Evolutionary conservation across 495 filamentous ascomycete species (phyloP).

Genomic region (Aspergillus haitiensis): DNA sequence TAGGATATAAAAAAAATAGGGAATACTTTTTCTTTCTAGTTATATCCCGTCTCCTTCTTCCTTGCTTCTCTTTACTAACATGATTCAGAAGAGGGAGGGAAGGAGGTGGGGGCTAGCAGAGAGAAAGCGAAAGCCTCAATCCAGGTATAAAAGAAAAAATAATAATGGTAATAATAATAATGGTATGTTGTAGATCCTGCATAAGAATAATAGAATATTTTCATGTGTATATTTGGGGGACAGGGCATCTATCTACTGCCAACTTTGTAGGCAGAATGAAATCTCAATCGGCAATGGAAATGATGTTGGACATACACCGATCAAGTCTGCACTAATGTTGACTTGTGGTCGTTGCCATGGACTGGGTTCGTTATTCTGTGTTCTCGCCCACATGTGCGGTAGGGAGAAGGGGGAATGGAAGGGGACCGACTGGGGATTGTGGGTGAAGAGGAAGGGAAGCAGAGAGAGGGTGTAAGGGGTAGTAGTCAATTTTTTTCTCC

Average conservation of each 20-base stretch:
- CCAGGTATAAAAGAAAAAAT: background rate
- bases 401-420: slow-evolving; percentile 13
- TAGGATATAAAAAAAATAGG: no score
- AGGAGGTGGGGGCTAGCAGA: background rate
- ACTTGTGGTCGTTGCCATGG: slow-evolving; percentile 31
- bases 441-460: slow-evolving; percentile 17
- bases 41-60: background rate
- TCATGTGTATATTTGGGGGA: slow-evolving; percentile 42
- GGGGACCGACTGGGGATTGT: slow-evolving; percentile 14
- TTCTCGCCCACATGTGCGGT: slow-evolving; percentile 18
- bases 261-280: slow-evolving; percentile 29
- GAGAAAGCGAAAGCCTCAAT: no score
- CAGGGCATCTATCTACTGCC: slow-evolving; percentile 46
- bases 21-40: background rate
- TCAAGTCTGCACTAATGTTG: slow-evolving; percentile 22
- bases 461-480: slow-evolving; percentile 17
- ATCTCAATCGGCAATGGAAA: slow-evolving; percentile 10
- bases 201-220: slow-evolving; percentile 14
- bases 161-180: slow-evolving; percentile 1
- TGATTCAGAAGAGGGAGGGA: background rate
- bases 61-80: background rate
- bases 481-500: slow-evolving; percentile 1
- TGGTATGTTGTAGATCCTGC: background rate
- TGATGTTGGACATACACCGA: slow-evolving; percentile 12
- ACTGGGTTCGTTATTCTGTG: slow-evolving; percentile 22